A percentile compares a stretch with the other conserved stretches of the same genome.
These are phyloP conservation scores for Aphanomyces astaci DNA, from an alignment of 352 stramenopile genomes.

Conservation along the genomic window DNA sequence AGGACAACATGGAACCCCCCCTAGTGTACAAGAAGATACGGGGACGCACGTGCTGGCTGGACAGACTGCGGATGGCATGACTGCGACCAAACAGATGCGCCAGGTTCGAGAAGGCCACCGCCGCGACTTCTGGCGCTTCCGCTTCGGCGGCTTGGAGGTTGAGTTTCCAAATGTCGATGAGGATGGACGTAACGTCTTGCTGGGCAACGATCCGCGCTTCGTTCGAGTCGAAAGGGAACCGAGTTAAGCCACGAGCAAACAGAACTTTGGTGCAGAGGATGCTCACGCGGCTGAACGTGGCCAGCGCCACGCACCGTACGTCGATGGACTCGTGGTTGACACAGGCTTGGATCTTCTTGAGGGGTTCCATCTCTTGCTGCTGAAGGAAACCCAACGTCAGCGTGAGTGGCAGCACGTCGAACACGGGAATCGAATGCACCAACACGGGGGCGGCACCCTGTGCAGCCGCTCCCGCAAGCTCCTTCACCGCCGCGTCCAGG, in stretches of 20 bases:
- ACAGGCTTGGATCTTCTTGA: conserved; percentile 65
- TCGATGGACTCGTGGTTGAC: conserved; percentile 60
- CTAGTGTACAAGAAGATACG: not conserved
- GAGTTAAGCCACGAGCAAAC: conserved; percentile 45
- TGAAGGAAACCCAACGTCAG: conserved; percentile 59
- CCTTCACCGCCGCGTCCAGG: conserved; percentile 46
- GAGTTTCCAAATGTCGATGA: conserved; percentile 73
- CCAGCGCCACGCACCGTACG: conserved; percentile 50
- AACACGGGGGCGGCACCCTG: conserved; percentile 35
- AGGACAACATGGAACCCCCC: too few relatives aligned
- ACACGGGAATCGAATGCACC: conserved; percentile 39
- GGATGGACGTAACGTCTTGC: conserved; percentile 67
- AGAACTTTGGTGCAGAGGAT: conserved; percentile 43
- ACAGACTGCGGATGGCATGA: conserved; percentile 29
- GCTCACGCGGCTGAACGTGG: conserved; percentile 46
- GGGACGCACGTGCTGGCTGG: not conserved
- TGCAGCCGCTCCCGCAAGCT: conserved; percentile 62
- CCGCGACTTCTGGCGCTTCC: conserved; percentile 27
- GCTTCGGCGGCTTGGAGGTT: conserved; percentile 55
- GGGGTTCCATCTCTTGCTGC: conserved; percentile 54
- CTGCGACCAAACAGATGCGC: conserved; percentile 34
- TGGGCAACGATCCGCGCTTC: conserved; percentile 71
- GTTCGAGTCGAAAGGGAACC: conserved; percentile 77
- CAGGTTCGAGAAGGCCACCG: conserved; percentile 55
- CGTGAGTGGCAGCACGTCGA: conserved; percentile 47